These are phyloP conservation scores for Phytophthora capsici DNA, from an alignment of 352 stramenopile genomes.

Conservation along the genomic window DNA sequence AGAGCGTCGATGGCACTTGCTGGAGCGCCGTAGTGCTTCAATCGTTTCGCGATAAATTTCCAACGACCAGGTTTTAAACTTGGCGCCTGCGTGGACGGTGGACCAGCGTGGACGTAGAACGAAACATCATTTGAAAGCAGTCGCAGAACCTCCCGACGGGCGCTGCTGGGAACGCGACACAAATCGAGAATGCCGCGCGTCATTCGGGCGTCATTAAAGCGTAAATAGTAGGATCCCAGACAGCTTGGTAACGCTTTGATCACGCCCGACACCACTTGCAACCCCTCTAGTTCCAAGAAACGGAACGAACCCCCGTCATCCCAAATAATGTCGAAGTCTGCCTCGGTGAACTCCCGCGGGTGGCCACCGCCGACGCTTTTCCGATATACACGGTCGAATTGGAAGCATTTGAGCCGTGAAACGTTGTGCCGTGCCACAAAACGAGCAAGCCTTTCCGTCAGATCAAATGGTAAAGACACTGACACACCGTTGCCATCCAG, in stretches of 20 bases:
- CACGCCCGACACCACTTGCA: slow-evolving; percentile 82
- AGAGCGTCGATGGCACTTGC: slow-evolving; percentile 60
- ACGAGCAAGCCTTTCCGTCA: slow-evolving; percentile 82
- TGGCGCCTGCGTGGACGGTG: slow-evolving; percentile 62
- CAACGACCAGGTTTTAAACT: slow-evolving; percentile 70
- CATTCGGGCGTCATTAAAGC: slow-evolving; percentile 81
- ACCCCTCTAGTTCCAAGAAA: slow-evolving; percentile 78
- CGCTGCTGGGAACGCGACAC: slow-evolving; percentile 55
- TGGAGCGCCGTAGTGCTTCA: slow-evolving; percentile 66
- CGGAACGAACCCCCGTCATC: slow-evolving; percentile 68
- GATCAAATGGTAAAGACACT: slow-evolving; percentile 83
- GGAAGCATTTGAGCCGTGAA: slow-evolving; percentile 81
- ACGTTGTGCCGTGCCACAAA: slow-evolving; percentile 87
- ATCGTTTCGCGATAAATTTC: slow-evolving; percentile 77
- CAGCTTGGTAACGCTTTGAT: slow-evolving; percentile 64
- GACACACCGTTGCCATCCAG: slow-evolving; percentile 81
- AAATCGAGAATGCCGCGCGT: slow-evolving; percentile 76
- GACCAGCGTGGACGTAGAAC: slow-evolving; percentile 63
- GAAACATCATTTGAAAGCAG: slow-evolving; percentile 82
- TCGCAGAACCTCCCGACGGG: slow-evolving; percentile 74
- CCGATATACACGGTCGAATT: slow-evolving; percentile 87
- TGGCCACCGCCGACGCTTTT: slow-evolving; percentile 78
- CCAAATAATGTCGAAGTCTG: slow-evolving; percentile 89
- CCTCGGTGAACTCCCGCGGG: slow-evolving; percentile 81
- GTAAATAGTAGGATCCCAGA: slow-evolving; percentile 79